phyloP scores from a whole-genome alignment of 805 yeast species.

The Metschnikowia vanudenii region DNA sequence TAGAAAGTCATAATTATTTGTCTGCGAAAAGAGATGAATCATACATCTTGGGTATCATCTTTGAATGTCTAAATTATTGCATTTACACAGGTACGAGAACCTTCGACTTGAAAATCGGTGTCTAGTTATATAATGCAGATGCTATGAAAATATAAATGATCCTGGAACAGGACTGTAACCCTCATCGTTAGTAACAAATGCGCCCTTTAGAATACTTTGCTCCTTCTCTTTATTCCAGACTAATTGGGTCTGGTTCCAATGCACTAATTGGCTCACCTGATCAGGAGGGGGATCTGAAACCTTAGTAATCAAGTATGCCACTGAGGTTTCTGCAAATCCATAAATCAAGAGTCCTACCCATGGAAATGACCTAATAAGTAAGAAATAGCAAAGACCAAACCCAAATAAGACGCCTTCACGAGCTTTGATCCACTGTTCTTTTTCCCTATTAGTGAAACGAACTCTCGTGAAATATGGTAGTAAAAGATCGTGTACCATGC shows the following conservation, averaged over 20 bases:
- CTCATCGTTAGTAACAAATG: slow-evolving; percentile 21
- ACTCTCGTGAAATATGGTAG: slow-evolving; percentile 50
- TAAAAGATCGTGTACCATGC: slow-evolving; percentile 46
- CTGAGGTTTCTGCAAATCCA: slow-evolving; percentile 52
- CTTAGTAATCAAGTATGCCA: slow-evolving; percentile 54
- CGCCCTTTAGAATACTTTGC: slow-evolving; percentile 22
- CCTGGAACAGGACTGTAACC: slow-evolving; percentile 29
- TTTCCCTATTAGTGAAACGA: slow-evolving; percentile 43
- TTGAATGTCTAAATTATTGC: slow-evolving; percentile 31
- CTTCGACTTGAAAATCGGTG: slow-evolving; percentile 19
- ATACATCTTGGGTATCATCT: slow-evolving; percentile 14
- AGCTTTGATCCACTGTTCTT: slow-evolving; percentile 48
- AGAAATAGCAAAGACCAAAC: slow-evolving; percentile 49
- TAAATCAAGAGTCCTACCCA: slow-evolving; percentile 47
- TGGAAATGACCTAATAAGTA: slow-evolving; percentile 41
- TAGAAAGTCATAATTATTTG: slow-evolving; percentile 30
- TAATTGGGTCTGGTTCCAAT: slow-evolving; percentile 32
- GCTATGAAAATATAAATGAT: slow-evolving; percentile 10
- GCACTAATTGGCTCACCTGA: slow-evolving; percentile 23
- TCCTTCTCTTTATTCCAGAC: slow-evolving; percentile 30
- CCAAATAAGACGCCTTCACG: slow-evolving; percentile 58
- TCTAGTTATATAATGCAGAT: slow-evolving; percentile 5
- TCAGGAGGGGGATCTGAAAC: slow-evolving; percentile 47
- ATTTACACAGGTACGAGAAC: slow-evolving; percentile 38
- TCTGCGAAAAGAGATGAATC: slow-evolving; percentile 8